Base-by-base conservation (phyloP, 768 basidiomycete species). In the Tulasnella sp. region DNA sequence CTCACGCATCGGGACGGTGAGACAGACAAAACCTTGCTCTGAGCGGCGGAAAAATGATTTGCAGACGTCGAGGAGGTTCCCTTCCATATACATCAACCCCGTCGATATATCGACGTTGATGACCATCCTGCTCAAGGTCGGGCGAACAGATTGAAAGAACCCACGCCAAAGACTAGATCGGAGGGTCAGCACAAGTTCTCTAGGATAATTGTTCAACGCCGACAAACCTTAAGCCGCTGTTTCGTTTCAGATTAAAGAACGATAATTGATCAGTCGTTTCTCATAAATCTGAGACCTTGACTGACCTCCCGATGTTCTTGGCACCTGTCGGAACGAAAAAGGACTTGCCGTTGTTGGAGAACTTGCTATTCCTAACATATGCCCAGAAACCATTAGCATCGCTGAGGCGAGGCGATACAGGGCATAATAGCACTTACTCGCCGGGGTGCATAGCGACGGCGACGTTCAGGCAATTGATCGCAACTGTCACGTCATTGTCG, bases 81-180 rank as follows among this genome's bases (percentile, higher is more conserved):
- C 88, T 0, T 78, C 71, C 64, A 78, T 80, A 38, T 56, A 69
- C 83, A 90, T 86, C 29, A 82, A 77, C 0, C 83, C 87, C 0
- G 86, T 86, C 0, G 83, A 80, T 50, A 87, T 85, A 62, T 90
- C 88, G 63, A 90, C 77, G 60, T 89, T 90, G 64, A 89, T 73
- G 29, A 88, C 69, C 65, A 90, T 77, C 0, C 73, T 72, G 0
- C 80, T 80, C 11, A 81, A 75, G 0, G 79, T 79, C 2, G 87
- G 86, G 24, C 88, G 77, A 11, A 88, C 77, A 0, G 84, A 85
- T 67, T 88, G 88, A 70, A 90, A 88, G 56, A 85, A 88, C 0
- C 88, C 87, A 1, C 86, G 77, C 85, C 86, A 86, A 0, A 88
- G 74, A 13, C 80, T 77, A 2, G 89, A 74, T 0, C 88, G 86